Conservation (phyloP, 257 asterid species). For the Verbascum thapsus region DNA sequence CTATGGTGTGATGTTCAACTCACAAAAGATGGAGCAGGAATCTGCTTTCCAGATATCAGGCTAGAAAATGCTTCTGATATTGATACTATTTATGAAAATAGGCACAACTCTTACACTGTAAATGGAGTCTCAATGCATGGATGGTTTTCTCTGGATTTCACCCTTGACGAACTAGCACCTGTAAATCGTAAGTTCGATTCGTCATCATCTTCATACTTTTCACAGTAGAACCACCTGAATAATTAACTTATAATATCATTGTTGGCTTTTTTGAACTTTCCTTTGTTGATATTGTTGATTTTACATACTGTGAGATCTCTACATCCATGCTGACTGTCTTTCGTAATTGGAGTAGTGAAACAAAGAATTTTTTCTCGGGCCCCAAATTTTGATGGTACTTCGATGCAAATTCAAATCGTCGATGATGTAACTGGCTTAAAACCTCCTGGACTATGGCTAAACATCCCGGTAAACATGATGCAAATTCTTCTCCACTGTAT, state of each 20-base stretch:
- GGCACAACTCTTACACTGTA: constrained; percentile 44
- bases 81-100: rapidly evolving
- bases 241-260: background rate
- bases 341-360: constrained; percentile 47
- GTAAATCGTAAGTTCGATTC: constrained; percentile 52
- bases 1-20: constrained; percentile 83
- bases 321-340: constrained; percentile 28
- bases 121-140: constrained; percentile 55
- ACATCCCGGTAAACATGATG: constrained; percentile 53
- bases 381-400: constrained; percentile 42
- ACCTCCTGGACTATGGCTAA: constrained; percentile 66
- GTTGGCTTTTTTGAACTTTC: background rate
- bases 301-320: constrained; percentile 13
- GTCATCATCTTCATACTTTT: constrained; percentile 19
- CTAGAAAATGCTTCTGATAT: constrained; percentile 59
- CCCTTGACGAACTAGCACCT: constrained; percentile 37
- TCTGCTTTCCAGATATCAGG: constrained; percentile 64
- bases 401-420: constrained; percentile 44
- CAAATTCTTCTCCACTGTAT: constrained; percentile 15
- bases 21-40: constrained; percentile 62
- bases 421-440: constrained; percentile 36
- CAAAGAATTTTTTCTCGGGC: constrained; percentile 58
- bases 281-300: background rate
- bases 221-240: background rate
- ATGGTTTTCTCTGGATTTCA: constrained; percentile 70